Evolutionary conservation across 2,329 filamentous ascomycete genomes (phyloP).

Genomic region (Cladophialophora bantiana): DNA sequence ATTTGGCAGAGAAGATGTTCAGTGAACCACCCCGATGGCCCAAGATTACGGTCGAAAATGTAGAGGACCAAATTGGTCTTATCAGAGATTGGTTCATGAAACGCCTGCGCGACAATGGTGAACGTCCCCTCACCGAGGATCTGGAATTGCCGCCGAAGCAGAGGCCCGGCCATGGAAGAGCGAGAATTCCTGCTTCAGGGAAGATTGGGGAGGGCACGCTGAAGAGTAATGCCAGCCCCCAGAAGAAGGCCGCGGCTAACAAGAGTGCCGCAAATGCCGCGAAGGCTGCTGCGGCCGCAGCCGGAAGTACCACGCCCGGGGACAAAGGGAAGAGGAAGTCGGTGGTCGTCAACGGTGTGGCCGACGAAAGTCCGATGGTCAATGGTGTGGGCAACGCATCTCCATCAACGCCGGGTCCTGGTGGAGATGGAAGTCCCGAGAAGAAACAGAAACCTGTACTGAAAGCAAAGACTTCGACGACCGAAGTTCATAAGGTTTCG

Average conservation of each 20-base stretch:
- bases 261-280: slow-evolving; percentile 22
- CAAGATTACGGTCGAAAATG: slow-evolving; percentile 77
- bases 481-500: slow-evolving; percentile 42
- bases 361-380: slow-evolving; percentile 30
- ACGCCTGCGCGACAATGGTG: slow-evolving; percentile 83
- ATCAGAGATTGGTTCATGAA: slow-evolving; percentile 90
- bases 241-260: slow-evolving; percentile 48
- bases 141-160: slow-evolving; percentile 95
- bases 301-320: slow-evolving; percentile 22
- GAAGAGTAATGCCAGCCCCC: slow-evolving; percentile 48
- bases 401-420: slow-evolving; percentile 31
- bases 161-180: slow-evolving; percentile 58
- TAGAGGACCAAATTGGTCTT: slow-evolving; percentile 82
- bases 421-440: slow-evolving; percentile 35
- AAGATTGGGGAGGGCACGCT: slow-evolving; percentile 50
- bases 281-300: slow-evolving; percentile 23
- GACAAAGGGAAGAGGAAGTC: slow-evolving; percentile 39
- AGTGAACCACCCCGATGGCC: slow-evolving; percentile 73
- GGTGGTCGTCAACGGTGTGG: slow-evolving; percentile 27
- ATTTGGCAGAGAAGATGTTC: slow-evolving; percentile 55
- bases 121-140: slow-evolving; percentile 87
- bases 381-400: slow-evolving; percentile 32
- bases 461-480: slow-evolving; percentile 38
- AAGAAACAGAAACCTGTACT: slow-evolving; percentile 31
- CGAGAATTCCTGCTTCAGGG: slow-evolving; percentile 55